Evolutionary conservation across 140 eudicot species (phyloP).

Genomic region (Stevia rebaudiana): DNA sequence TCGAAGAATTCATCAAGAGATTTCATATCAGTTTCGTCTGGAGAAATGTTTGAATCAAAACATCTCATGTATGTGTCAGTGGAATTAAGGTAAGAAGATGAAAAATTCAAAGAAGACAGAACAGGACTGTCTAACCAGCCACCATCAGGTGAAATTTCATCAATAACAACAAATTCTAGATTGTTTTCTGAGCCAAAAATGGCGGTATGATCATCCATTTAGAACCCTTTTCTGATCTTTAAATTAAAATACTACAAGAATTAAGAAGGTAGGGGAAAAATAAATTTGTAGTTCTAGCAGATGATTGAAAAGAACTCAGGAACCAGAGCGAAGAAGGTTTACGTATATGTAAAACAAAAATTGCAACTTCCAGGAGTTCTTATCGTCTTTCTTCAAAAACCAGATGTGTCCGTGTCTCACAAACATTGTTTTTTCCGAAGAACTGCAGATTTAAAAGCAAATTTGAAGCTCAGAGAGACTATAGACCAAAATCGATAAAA

Average conservation of each 20-base stretch:
- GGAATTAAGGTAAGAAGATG: constrained; percentile 28
- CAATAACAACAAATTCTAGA: constrained; percentile 32
- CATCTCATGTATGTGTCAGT: constrained; percentile 13
- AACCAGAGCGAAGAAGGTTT: constrained; percentile 39
- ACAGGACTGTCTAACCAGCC: constrained; percentile 19
- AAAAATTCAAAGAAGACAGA: constrained; percentile 29
- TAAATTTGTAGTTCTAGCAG: background rate
- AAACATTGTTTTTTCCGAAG: constrained; percentile 37
- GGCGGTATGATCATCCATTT: constrained; percentile 28
- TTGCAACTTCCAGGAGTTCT: constrained; percentile 44
- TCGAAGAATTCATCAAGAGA: constrained; percentile 21
- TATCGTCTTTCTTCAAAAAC: constrained; percentile 48
- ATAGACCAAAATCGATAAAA: background rate
- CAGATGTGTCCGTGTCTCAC: constrained; percentile 42
- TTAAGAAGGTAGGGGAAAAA: background rate
- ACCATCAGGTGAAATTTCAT: constrained; percentile 33
- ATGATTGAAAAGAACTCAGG: constrained; percentile 29
- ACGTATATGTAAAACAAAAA: constrained; percentile 46
- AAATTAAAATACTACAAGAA: constrained; percentile 3
- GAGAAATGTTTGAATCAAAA: constrained; percentile 25
- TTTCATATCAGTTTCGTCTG: constrained; percentile 27
- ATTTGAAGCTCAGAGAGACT: background rate
- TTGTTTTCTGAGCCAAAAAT: constrained; percentile 32
- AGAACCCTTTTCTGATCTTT: background rate
- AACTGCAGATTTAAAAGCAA: constrained; percentile 32